phyloP scores from a whole-genome alignment of 2,329 filamentous ascomycete genomes.

The Pseudocercospora musae region DNA sequence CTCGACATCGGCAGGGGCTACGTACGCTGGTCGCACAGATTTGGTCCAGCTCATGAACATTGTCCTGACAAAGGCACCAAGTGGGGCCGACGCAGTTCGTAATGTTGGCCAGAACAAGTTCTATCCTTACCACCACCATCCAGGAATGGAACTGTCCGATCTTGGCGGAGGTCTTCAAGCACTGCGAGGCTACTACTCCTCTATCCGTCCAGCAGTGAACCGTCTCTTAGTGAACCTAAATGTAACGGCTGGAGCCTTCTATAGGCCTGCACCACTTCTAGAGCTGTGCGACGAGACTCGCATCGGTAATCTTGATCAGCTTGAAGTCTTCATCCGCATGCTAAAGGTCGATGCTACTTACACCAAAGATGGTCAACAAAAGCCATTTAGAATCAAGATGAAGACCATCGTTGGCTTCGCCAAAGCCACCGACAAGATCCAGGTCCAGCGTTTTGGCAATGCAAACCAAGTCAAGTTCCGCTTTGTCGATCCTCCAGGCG shows the following conservation, averaged over 20 bases:
- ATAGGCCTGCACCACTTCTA: slow-evolving; percentile 39
- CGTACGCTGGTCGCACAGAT: slow-evolving; percentile 48
- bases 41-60: slow-evolving; percentile 59
- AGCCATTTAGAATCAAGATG: slow-evolving; percentile 28
- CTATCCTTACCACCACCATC: slow-evolving; percentile 42
- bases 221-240: slow-evolving; percentile 62
- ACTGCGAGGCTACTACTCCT: slow-evolving; percentile 60
- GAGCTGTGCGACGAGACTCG: slow-evolving; percentile 36
- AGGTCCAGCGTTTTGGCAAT: slow-evolving; percentile 27
- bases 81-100: slow-evolving; percentile 40
- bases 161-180: slow-evolving; percentile 55
- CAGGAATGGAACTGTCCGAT: slow-evolving; percentile 34
- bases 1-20: slow-evolving; percentile 35
- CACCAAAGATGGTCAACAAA: slow-evolving; percentile 22
- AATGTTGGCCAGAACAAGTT: slow-evolving; percentile 54
- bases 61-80: slow-evolving; percentile 50
- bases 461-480: slow-evolving; percentile 54
- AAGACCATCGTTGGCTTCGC: slow-evolving; percentile 51
- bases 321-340: slow-evolving; percentile 29
- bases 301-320: slow-evolving; percentile 19
- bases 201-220: slow-evolving; percentile 57
- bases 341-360: slow-evolving; percentile 31
- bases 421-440: slow-evolving; percentile 21
- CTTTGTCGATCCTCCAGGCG: slow-evolving; percentile 22
- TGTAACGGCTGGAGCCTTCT: slow-evolving; percentile 59